These are phyloP conservation scores for Spirogloea muscicola DNA, from an alignment of 139 green algal genomes.

Conservation along the genomic window DNA sequence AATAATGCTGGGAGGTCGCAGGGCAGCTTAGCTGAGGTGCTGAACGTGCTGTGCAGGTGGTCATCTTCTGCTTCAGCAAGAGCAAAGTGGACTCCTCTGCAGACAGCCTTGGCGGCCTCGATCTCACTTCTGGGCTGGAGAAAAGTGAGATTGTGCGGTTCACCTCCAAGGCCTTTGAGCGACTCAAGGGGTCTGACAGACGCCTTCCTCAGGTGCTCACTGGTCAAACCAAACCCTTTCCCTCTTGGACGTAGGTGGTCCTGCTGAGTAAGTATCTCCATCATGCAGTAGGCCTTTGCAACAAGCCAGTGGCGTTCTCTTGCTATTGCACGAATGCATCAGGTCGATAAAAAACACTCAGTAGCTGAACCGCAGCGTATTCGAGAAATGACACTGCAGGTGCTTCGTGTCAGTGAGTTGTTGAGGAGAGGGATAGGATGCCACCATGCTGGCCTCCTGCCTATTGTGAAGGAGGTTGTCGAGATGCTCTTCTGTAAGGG, in stretches of 20 bases:
- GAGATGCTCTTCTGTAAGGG: conserved; percentile 98
- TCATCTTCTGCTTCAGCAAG: conserved; percentile 77
- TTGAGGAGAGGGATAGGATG: conserved; percentile 83
- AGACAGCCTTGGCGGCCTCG: conserved; percentile 51
- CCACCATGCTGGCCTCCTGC: conserved; percentile 93
- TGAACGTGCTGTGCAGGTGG: too few species aligned
- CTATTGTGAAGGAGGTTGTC: conserved; percentile 96
- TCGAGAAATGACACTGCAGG: too few species aligned
- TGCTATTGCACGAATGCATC: too few species aligned
- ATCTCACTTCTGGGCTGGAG: conserved; percentile 44
- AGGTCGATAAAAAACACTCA: too few species aligned
- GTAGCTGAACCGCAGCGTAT: too few species aligned
- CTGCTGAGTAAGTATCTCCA: too few species aligned
- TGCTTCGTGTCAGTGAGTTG: conserved; percentile 76
- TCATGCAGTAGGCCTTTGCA: too few species aligned
- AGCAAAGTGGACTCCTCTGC: conserved; percentile 56
- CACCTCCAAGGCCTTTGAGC: conserved; percentile 69
- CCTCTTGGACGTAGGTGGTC: too few species aligned
- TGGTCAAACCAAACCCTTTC: conserved; percentile 56
- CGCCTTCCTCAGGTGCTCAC: conserved; percentile 24
- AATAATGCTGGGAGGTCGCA: too few species aligned
- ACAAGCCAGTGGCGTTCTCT: too few species aligned
- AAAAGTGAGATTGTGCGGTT: conserved; percentile 57
- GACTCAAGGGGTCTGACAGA: conserved; percentile 71
- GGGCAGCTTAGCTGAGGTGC: too few species aligned